Percentiles rank a stretch among this genome's conserved stretches.
phyloP scores from a whole-genome alignment of 2,329 filamentous ascomycete genomes.

The Sphaerostilbella broomeana region DNA sequence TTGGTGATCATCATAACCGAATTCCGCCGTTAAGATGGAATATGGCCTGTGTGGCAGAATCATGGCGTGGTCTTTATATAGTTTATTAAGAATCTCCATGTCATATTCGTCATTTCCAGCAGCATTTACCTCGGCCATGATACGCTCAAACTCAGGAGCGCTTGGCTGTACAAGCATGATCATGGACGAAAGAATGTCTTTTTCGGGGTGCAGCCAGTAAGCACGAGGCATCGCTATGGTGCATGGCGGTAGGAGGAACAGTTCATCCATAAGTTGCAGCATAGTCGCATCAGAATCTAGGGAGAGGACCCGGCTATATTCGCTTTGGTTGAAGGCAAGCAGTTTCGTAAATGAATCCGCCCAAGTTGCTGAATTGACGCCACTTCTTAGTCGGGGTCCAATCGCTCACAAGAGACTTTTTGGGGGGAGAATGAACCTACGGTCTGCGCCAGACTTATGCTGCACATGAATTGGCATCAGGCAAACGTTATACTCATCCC shows the following conservation, averaged over 20 bases:
- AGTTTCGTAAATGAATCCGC: constrained; percentile 61
- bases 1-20: constrained; percentile 43
- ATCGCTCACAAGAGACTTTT: not conserved
- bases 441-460: constrained; percentile 27
- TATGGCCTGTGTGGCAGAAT: constrained; percentile 58
- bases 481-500: constrained; percentile 39
- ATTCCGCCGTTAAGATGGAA: constrained; percentile 55
- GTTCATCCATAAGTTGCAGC: constrained; percentile 59
- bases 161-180: constrained; percentile 49
- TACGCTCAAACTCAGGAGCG: constrained; percentile 38
- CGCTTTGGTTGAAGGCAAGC: constrained; percentile 58
- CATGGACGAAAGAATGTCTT: constrained; percentile 41
- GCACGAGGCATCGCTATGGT: constrained; percentile 63
- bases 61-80: constrained; percentile 48
- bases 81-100: constrained; percentile 36
- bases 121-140: constrained; percentile 20
- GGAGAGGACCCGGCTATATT: constrained; percentile 46
- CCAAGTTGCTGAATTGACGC: constrained; percentile 43
- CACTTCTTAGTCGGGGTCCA: not conserved
- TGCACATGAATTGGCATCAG: constrained; percentile 37
- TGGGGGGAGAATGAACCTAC: not conserved
- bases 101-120: constrained; percentile 41
- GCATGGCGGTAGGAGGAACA: constrained; percentile 58
- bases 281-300: constrained; percentile 58
- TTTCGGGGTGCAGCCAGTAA: constrained; percentile 57